phyloP scores from a whole-genome alignment of 202 grass and related monocot genomes.

The Bolboschoenoplectus hybrid region DNA sequence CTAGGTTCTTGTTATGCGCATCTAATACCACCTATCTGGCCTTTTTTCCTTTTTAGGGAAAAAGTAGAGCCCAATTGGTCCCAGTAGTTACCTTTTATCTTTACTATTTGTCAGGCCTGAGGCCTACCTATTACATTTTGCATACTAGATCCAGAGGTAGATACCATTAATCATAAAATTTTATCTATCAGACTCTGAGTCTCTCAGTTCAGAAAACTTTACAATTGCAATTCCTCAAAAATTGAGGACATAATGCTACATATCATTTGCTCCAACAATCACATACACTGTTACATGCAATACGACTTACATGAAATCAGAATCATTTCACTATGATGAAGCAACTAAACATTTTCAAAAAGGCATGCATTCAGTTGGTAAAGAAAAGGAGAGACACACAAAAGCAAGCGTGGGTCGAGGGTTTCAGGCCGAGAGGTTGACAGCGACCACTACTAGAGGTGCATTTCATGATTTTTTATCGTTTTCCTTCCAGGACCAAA shows the following conservation, averaged over 20 bases:
- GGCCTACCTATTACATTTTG: background rate
- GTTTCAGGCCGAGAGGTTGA: constrained; percentile 4
- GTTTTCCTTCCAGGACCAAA: background rate
- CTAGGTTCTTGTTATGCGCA: constrained; percentile 18
- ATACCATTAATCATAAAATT: constrained; percentile 22
- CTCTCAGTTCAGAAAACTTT: background rate
- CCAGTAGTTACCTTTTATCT: background rate
- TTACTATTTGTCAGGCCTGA: background rate
- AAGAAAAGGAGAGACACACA: constrained; percentile 5
- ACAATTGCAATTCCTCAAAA: background rate
- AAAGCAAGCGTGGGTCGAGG: background rate
- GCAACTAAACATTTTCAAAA: constrained; percentile 29
- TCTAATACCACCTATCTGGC: background rate
- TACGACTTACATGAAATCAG: constrained; percentile 17
- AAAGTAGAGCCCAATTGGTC: constrained; percentile 16
- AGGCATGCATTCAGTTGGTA: background rate
- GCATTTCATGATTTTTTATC: constrained; percentile 16
- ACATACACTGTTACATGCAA: background rate
- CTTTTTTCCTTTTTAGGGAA: constrained; percentile 12
- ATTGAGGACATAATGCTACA: background rate
- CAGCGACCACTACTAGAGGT: background rate
- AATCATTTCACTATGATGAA: constrained; percentile 37
- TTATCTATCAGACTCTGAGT: background rate
- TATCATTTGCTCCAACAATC: constrained; percentile 4
- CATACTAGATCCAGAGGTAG: constrained; percentile 17